Percentiles rank a stretch among this genome's conserved stretches.
These are phyloP conservation scores for Pezicula neosporulosa DNA, from an alignment of 2,329 filamentous ascomycete species.

Conservation along the genomic window DNA sequence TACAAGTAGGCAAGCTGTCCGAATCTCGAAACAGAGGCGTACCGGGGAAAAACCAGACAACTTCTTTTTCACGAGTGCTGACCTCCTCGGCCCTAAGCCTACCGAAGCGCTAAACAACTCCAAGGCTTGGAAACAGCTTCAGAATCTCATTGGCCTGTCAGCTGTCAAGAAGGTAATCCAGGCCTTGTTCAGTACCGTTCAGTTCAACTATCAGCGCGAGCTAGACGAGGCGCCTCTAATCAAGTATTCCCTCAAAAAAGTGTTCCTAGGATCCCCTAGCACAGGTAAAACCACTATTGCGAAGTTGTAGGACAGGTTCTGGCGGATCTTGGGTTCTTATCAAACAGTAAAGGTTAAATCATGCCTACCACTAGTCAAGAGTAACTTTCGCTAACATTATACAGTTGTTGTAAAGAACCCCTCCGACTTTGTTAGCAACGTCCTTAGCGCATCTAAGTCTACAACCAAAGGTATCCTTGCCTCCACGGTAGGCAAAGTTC, in stretches of 20 bases:
- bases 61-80: constrained; percentile 56
- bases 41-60: constrained; percentile 43
- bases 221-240: constrained; percentile 55
- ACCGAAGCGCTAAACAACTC: constrained; percentile 43
- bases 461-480: constrained; percentile 51
- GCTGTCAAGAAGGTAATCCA: constrained; percentile 52
- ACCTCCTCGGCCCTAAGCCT: constrained; percentile 66
- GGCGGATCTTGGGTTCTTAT: constrained; percentile 51
- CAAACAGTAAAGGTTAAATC: constrained; percentile 45
- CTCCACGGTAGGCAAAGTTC: constrained; percentile 48
- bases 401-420: constrained; percentile 50
- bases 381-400: neutral
- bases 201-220: constrained; percentile 55
- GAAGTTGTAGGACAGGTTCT: constrained; percentile 67
- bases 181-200: constrained; percentile 50
- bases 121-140: constrained; percentile 51
- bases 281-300: constrained; percentile 73
- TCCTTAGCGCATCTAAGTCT: constrained; percentile 46
- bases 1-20: constrained; percentile 49
- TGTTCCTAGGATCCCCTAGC: constrained; percentile 66
- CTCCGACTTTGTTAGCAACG: constrained; percentile 48
- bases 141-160: constrained; percentile 51
- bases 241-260: constrained; percentile 58
- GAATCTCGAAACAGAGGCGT: constrained; percentile 45
- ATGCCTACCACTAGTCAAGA: constrained; percentile 19